Base-by-base conservation (phyloP, 257 asterid species). In the Verbascum thapsus region DNA sequence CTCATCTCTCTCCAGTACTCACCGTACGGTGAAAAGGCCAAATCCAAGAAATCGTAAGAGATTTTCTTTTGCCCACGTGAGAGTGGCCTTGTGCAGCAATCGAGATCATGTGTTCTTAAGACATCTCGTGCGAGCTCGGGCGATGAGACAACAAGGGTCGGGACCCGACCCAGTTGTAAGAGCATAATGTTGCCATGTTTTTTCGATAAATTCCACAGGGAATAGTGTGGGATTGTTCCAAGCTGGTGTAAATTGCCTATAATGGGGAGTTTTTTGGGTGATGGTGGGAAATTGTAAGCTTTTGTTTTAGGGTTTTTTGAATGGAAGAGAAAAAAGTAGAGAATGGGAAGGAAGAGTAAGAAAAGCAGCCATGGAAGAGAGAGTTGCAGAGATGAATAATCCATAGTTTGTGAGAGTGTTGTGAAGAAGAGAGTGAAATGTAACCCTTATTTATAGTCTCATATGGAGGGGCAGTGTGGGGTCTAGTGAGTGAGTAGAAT, bases 191-290 rank as follows among this genome's bases (percentile, higher is more conserved):
- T 57, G n/a, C 75, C 75, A 47, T 53, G 32, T 38, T 53, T 42
- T 13, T 20, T 20, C 3, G 70, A 58, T 15, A 69, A 20, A 20
- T 69, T 45, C 1, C 15, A 9, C 0, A 69, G 67, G 53, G 53
- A 26, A 5, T 53, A 61, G 43, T 69, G 68, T 3, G 47, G 53
- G 2, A 26, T 15, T 23, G 23, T 45, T 5, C 49, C 55, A 4
- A 69, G 39, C 19, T 61, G 60, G 54, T 70, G 75, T 7, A 70
- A 39, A 11, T 70, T 62, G 43, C 75, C 75, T 1, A 70, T 54
- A 13, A 63, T 10, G 2, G 75, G 75, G 16, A 70, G 58, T 37
- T 39, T 55, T 11, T 45, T 58, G 7, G 75, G 70, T 16, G 53
- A 13, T 35, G 75, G 75, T 1, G 75, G 70, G 2, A 63, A 26